Evolutionary conservation across 2,329 filamentous ascomycete species (phyloP), one percentile per base, ranked within the genome.

Genomic region (Xylaria sp.): DNA sequence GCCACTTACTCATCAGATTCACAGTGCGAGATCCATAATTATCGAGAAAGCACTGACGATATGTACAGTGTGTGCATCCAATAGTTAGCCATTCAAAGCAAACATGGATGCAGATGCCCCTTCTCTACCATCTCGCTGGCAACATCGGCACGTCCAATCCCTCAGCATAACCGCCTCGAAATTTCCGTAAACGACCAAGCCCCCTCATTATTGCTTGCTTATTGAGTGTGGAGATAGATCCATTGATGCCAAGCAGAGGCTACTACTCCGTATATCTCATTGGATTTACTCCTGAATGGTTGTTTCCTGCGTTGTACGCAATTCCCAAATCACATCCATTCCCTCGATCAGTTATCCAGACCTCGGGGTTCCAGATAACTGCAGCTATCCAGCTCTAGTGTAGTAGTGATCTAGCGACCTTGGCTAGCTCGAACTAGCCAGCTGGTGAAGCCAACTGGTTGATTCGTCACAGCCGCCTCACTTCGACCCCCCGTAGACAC

Each of bases 361-460:
- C 46, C 2, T 32, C 28, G 8, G 3, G 3, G 18, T 25, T 34
- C 23, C 6, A 28, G 12, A 28, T 9, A 46, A 28, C 25, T 28
- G 48, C 48, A 52, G 25, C 48, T 52, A 52, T 52, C 18, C 1
- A 30, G 23, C 15, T 50, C 46, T 50, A 50, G 46, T 18, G n/a
- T 50, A 50, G 46, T 18, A 30, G 15, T 15, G 4, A 12, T 25
- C 8, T 52, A 52, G 15, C 45, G 23, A 28, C 23, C 13, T n/a
- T 52, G 32, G 48, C 28, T 8, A 30, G 8, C 48, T 52, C 15
- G 48, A 32, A 32, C 48, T 52, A 50, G 48, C 48, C 25, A 52
- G 32, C 48, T 34, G 32, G 50, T 36, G n/a, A n/a, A n/a, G n/a
- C n/a, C 25, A 52, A 52, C 48, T 34, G 32, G 50, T 36, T 55